A percentile compares a stretch with the other conserved stretches of the same genome.
Conservation (phyloP, 1,284 basidiomycete genomes). For the Tylopilus orsonianus region DNA sequence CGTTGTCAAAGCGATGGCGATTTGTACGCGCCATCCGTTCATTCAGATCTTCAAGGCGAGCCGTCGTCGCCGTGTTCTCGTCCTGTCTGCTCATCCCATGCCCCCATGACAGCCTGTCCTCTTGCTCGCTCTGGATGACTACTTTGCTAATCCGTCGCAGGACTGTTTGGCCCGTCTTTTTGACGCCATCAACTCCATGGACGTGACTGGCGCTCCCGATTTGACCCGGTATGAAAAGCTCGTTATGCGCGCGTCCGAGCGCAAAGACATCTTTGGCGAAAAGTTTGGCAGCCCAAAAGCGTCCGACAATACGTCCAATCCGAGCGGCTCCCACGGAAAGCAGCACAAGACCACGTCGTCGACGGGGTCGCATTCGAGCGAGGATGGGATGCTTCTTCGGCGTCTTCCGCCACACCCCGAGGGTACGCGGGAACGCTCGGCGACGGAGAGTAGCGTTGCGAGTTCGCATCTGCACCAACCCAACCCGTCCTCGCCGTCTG, state of each 20-base stretch:
- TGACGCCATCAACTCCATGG: constrained; percentile 91
- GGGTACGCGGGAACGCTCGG: constrained; percentile 38
- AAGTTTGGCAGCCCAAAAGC: constrained; percentile 53
- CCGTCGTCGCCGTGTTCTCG: background rate
- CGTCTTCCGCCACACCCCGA: constrained; percentile 22
- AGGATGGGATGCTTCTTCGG: constrained; percentile 57
- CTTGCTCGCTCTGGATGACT: constrained; percentile 93
- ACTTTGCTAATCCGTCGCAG: constrained; percentile 85
- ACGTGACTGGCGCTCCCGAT: constrained; percentile 76
- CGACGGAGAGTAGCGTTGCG: constrained; percentile 41
- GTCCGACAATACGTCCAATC: constrained; percentile 10
- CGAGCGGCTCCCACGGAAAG: constrained; percentile 10
- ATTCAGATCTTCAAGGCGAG: constrained; percentile 96
- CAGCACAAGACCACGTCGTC: constrained; percentile 57
- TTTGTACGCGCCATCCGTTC: constrained; percentile 93
- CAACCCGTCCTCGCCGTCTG: constrained; percentile 56
- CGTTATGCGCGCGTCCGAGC: constrained; percentile 85
- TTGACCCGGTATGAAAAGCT: constrained; percentile 83
- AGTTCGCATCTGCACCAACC: constrained; percentile 30
- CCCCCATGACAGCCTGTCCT: constrained; percentile 78
- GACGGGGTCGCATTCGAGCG: constrained; percentile 62
- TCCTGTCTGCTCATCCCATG: constrained; percentile 9
- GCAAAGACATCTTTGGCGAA: constrained; percentile 90
- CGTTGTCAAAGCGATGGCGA: constrained; percentile 93
- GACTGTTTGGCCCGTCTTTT: constrained; percentile 87